phyloP scores from a whole-genome alignment of 441 rosid genomes.

The Dalechampia spathulata region DNA sequence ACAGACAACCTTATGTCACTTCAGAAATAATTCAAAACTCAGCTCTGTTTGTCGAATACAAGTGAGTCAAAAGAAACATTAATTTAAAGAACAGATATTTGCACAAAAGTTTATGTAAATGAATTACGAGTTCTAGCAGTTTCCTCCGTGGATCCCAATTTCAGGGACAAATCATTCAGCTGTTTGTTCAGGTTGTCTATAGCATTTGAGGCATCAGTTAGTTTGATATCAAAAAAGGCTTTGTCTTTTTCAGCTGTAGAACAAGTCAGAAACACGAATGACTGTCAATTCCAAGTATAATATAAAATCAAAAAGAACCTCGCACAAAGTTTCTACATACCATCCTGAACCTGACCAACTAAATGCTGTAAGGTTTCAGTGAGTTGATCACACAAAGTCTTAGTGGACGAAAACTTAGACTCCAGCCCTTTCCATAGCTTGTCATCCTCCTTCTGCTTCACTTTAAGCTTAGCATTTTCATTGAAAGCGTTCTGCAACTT shows the following conservation, averaged over 20 bases:
- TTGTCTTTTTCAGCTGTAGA: slow-evolving; percentile 75
- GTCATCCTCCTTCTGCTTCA: slow-evolving; percentile 83
- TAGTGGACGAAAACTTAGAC: slow-evolving; percentile 85
- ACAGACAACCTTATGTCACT: not conserved
- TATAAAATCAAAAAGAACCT: slow-evolving; percentile 7
- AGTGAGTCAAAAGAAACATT: not conserved
- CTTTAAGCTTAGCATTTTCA: slow-evolving; percentile 86
- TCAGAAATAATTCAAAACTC: not conserved
- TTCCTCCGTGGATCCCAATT: slow-evolving; percentile 50
- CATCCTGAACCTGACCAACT: slow-evolving; percentile 73
- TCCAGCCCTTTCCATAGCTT: slow-evolving; percentile 93
- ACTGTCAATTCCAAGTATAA: slow-evolving; percentile 7
- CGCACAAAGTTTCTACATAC: slow-evolving; percentile 25
- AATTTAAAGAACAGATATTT: slow-evolving; percentile 1
- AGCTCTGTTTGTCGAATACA: slow-evolving; percentile 1
- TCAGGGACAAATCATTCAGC: slow-evolving; percentile 44
- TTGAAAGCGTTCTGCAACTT: slow-evolving; percentile 82
- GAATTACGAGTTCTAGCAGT: slow-evolving; percentile 46
- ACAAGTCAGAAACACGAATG: slow-evolving; percentile 15
- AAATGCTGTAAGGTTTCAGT: slow-evolving; percentile 78
- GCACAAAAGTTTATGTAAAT: not conserved
- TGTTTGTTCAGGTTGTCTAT: slow-evolving; percentile 53
- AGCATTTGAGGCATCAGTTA: slow-evolving; percentile 39
- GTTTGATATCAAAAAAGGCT: slow-evolving; percentile 43
- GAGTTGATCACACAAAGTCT: slow-evolving; percentile 69